phyloP scores from a whole-genome alignment of 768 basidiomycete species.

The Leccinum pellstonianum region DNA sequence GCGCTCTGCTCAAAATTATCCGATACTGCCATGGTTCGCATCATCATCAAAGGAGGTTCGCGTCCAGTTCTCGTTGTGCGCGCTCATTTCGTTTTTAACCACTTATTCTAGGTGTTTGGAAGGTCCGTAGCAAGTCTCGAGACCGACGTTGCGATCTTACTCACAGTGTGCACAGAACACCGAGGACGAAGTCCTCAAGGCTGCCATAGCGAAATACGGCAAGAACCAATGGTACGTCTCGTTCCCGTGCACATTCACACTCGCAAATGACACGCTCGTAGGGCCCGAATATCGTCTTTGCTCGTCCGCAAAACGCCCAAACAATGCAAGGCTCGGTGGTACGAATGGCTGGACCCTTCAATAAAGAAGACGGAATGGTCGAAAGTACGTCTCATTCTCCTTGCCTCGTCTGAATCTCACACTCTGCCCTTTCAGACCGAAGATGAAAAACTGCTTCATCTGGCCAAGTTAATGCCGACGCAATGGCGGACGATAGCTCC shows the following conservation, averaged over 20 bases:
- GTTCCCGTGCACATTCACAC: not conserved
- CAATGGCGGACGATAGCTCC: constrained; percentile 99
- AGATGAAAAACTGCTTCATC: constrained; percentile 96
- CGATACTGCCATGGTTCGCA: constrained; percentile 64
- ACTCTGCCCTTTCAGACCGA: constrained; percentile 60
- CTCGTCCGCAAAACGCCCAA: constrained; percentile 98
- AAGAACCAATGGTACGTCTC: constrained; percentile 83
- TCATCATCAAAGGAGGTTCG: constrained; percentile 88
- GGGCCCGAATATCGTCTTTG: constrained; percentile 97
- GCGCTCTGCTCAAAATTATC: not conserved
- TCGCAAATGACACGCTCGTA: constrained; percentile 26
- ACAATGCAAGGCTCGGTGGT: constrained; percentile 99
- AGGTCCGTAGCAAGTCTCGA: constrained; percentile 44
- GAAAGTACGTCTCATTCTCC: constrained; percentile 53
- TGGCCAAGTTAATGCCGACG: constrained; percentile 98
- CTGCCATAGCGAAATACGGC: constrained; percentile 96
- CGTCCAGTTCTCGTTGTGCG: constrained; percentile 7
- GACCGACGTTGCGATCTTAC: not conserved
- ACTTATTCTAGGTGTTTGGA: constrained; percentile 66
- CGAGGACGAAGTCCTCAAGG: constrained; percentile 98
- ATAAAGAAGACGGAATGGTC: constrained; percentile 99
- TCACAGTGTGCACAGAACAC: constrained; percentile 61
- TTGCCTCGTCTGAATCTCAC: not conserved
- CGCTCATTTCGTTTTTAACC: constrained; percentile 4
- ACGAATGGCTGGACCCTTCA: constrained; percentile 98